Evolutionary conservation across 2,329 filamentous ascomycete genomes (phyloP).

Genomic region (Penicillium sumatraense): DNA sequence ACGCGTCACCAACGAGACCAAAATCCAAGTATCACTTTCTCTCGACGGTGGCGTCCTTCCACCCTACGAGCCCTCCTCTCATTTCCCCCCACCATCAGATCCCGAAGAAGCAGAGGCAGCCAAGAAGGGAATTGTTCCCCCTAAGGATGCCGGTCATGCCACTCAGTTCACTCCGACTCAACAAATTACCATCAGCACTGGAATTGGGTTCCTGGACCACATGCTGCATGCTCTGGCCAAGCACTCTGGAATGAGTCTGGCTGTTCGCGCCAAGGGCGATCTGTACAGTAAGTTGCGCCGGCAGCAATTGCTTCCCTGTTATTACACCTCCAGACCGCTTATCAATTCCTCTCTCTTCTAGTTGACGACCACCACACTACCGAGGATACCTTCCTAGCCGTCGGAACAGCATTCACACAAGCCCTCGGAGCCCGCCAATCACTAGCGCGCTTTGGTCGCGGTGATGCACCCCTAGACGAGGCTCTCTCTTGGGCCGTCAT

Average conservation of each 20-base stretch:
- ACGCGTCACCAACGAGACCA: slow-evolving; percentile 97
- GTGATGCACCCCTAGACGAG: slow-evolving; percentile 93
- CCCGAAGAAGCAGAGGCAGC: slow-evolving; percentile 54
- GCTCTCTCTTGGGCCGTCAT: slow-evolving; percentile 91
- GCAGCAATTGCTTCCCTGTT: too few species aligned
- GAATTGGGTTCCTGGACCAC: slow-evolving; percentile 97
- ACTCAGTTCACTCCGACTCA: slow-evolving; percentile 83
- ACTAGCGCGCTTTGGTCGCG: slow-evolving; percentile 86
- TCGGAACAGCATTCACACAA: slow-evolving; percentile 81
- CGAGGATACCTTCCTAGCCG: slow-evolving; percentile 91
- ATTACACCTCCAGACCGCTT: slow-evolving; percentile 2
- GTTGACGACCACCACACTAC: slow-evolving; percentile 99
- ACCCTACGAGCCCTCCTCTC: slow-evolving; percentile 43
- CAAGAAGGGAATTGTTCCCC: slow-evolving; percentile 47
- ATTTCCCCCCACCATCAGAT: slow-evolving; percentile 69
- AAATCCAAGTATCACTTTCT: slow-evolving; percentile 90
- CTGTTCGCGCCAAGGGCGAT: slow-evolving; percentile 82
- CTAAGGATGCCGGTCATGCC: slow-evolving; percentile 68
- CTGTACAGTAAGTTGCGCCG: slow-evolving; percentile 73
- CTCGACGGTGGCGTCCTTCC: slow-evolving; percentile 79
- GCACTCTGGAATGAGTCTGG: slow-evolving; percentile 91
- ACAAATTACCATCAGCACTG: slow-evolving; percentile 84
- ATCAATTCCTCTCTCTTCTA: slow-evolving; percentile 38
- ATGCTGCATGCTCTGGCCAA: slow-evolving; percentile 98
- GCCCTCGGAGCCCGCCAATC: slow-evolving; percentile 79